Percentiles rank a stretch among this genome's conserved stretches.
Evolutionary conservation across 2,329 filamentous ascomycete species (phyloP).

Genomic region (Penicillium sp.): DNA sequence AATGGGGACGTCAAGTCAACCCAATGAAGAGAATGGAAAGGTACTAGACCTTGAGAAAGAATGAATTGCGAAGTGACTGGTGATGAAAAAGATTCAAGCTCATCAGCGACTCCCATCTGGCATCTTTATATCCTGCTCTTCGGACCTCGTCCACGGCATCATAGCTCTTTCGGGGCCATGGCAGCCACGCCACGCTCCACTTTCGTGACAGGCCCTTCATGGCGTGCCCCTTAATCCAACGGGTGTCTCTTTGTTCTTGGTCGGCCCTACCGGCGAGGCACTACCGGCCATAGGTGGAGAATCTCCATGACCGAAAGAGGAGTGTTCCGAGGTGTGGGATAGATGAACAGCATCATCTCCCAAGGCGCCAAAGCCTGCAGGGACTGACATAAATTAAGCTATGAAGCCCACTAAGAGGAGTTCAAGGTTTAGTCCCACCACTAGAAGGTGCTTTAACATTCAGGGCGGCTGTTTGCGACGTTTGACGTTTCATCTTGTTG

Average conservation of each 20-base stretch:
- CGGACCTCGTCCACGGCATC: constrained; percentile 3
- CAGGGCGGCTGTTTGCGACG: constrained; percentile 29
- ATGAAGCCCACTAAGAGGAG: constrained; percentile 2
- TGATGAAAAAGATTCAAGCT: constrained; percentile 20
- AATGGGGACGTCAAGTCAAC: constrained; percentile 35
- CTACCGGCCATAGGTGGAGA: constrained; percentile 25
- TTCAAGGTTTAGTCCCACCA: constrained; percentile 9
- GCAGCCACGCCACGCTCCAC: constrained; percentile 11
- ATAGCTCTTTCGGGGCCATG: constrained; percentile 15
- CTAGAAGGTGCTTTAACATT: constrained; percentile 19
- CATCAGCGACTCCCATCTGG: background rate
- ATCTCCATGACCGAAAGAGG: constrained; percentile 18
- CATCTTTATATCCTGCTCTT: constrained; percentile 18
- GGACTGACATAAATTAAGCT: constrained; percentile 16
- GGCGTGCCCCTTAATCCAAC: constrained; percentile 17
- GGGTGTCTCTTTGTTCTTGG: constrained; percentile 12
- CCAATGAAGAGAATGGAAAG: constrained; percentile 27
- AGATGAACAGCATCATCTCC: constrained; percentile 24
- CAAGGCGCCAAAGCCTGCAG: constrained; percentile 12
- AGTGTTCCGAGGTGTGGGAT: constrained; percentile 26
- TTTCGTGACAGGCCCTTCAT: constrained; percentile 17
- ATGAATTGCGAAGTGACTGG: constrained; percentile 28
- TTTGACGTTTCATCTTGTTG: constrained; percentile 26
- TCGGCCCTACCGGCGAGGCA: background rate
- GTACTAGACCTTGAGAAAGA: constrained; percentile 32